Percentiles rank a stretch among this genome's conserved stretches.
phyloP scores from a whole-genome alignment of 176 grass and related monocot genomes.

The maize (Zea mays) region Zm-B73-REFERENCE-NAM-5.0 NC_050100.1:47292001-47292500 shows the following conservation, averaged over 20 bases:
- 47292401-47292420: not conserved
- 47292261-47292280: not conserved
- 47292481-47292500: no score
- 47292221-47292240: not conserved
- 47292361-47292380: not conserved
- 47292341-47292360: not conserved
- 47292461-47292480: not conserved
- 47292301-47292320: not conserved
- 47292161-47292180: slow-evolving; percentile 27
- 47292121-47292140: slow-evolving; percentile 14
- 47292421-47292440: not conserved
- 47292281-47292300: slow-evolving; percentile 20
- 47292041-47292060: slow-evolving; percentile 24
- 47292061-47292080: slow-evolving; percentile 31
- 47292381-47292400: not conserved
- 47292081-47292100: not conserved
- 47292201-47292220: slow-evolving; percentile 42
- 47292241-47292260: slow-evolving; percentile 29
- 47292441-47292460: not conserved
- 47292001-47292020: not conserved
- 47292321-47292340: not conserved
- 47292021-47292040: not conserved
- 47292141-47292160: not conserved
- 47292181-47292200: slow-evolving; percentile 4
- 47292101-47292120: slow-evolving; percentile 20